These are phyloP conservation scores for Pilatotrama ljubarskyi DNA, from an alignment of 768 basidiomycete genomes.

Conservation along the genomic window DNA sequence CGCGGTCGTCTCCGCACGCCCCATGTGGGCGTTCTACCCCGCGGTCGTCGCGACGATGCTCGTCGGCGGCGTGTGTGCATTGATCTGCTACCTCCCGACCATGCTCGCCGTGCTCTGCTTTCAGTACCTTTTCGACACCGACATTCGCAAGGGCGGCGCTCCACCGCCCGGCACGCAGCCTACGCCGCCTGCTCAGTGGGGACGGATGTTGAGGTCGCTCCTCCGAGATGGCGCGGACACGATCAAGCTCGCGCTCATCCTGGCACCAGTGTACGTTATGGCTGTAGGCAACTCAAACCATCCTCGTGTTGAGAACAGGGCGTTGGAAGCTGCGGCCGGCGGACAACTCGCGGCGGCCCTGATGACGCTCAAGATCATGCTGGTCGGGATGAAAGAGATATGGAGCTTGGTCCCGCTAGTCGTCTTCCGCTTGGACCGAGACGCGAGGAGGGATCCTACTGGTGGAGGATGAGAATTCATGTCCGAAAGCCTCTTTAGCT, in stretches of 20 bases:
- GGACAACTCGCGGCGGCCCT: constrained; percentile 16
- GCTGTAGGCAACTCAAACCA: background rate
- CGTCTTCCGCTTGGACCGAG: constrained; percentile 3
- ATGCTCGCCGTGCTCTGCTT: constrained; percentile 14
- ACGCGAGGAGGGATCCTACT: background rate
- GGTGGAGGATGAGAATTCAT: too few relatives aligned
- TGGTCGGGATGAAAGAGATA: constrained; percentile 10
- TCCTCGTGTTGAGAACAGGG: background rate
- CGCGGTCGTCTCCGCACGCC: constrained; percentile 12
- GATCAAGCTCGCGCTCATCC: constrained; percentile 17
- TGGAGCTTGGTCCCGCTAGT: constrained; percentile 19
- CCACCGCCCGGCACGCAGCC: background rate
- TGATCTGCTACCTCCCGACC: constrained; percentile 18
- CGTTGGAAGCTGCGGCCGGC: constrained; percentile 15
- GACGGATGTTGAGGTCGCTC: background rate
- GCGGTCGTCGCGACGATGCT: constrained; percentile 14
- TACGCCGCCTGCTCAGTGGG: background rate
- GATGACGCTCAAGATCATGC: constrained; percentile 16
- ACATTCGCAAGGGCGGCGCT: constrained; percentile 10
- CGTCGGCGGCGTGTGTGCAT: constrained; percentile 16
- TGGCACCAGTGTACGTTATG: constrained; percentile 14
- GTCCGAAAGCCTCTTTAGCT: too few relatives aligned
- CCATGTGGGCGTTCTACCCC: constrained; percentile 13
- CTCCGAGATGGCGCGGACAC: constrained; percentile 11
- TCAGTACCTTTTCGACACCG: constrained; percentile 6